Evolutionary conservation across 73 alveolate genomes (phyloP).

Genomic region (Paramecium pentaurelia): DNA sequence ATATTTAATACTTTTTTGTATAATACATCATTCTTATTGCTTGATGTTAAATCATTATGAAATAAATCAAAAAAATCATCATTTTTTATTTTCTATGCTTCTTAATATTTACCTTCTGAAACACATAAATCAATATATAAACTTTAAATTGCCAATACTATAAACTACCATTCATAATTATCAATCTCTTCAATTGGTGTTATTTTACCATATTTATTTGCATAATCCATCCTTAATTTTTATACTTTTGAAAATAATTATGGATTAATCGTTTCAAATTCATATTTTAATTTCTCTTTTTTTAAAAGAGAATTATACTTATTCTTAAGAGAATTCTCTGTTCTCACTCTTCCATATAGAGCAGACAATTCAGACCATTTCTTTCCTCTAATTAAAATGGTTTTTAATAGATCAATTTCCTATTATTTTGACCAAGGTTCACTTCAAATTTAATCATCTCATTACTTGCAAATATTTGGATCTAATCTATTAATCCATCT

Average conservation of each 20-base stretch:
- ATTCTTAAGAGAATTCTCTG: constrained; percentile 32
- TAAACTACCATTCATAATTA: constrained; percentile 44
- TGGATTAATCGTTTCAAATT: constrained; percentile 45
- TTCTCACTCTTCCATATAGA: constrained; percentile 33
- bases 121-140: constrained; percentile 8
- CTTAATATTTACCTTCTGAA: constrained; percentile 2
- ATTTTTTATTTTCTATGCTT: constrained; percentile 21
- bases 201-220: constrained; percentile 32
- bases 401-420: constrained; percentile 17
- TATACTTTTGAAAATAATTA: constrained; percentile 4
- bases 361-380: constrained; percentile 51
- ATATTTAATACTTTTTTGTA: not conserved
- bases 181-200: constrained; percentile 45
- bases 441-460: not conserved
- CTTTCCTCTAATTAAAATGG: constrained; percentile 33
- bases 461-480: constrained; percentile 42
- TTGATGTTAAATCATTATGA: not conserved
- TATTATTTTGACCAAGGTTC: constrained; percentile 32
- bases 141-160: constrained; percentile 36
- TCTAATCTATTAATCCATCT: constrained; percentile 31
- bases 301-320: constrained; percentile 26
- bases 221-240: constrained; percentile 36
- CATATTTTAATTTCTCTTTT: constrained; percentile 40
- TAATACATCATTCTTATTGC: not conserved
- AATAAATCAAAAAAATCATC: constrained; percentile 47